Percentiles rank a stretch among this genome's conserved stretches.
Evolutionary conservation across 352 stramenopile genomes (phyloP).

Genomic region (Pythium aquatile): DNA sequence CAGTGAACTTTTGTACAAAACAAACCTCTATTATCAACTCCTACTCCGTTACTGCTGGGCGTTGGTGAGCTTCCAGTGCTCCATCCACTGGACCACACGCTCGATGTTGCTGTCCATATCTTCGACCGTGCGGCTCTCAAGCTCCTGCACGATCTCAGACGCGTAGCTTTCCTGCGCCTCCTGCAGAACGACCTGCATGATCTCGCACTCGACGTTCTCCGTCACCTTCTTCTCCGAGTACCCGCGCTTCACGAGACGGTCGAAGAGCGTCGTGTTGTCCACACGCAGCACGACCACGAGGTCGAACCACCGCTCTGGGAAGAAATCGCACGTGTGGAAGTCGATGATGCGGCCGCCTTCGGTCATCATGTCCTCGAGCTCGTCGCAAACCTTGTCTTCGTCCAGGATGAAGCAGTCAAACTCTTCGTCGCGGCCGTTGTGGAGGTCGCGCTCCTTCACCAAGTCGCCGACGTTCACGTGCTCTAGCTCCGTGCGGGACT

Average conservation of each 20-base stretch:
- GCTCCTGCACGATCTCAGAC: constrained; percentile 94
- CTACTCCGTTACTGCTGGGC: constrained; percentile 21
- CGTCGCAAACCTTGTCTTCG: constrained; percentile 96
- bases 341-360: constrained; percentile 92
- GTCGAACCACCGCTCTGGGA: constrained; percentile 97
- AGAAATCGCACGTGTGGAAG: constrained; percentile 98
- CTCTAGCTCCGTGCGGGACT: constrained; percentile 63
- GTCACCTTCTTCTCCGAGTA: constrained; percentile 96
- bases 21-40: neutral
- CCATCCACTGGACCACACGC: constrained; percentile 89
- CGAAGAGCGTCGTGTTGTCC: constrained; percentile 92
- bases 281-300: constrained; percentile 90
- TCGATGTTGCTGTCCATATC: constrained; percentile 96
- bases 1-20: neutral
- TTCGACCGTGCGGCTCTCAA: constrained; percentile 92
- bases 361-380: constrained; percentile 92
- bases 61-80: constrained; percentile 89
- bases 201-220: constrained; percentile 98
- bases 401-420: constrained; percentile 97
- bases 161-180: constrained; percentile 95
- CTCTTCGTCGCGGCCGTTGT: constrained; percentile 89
- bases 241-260: constrained; percentile 81
- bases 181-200: constrained; percentile 98
- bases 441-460: constrained; percentile 78
- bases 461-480: constrained; percentile 96